Evolutionary conservation across 2,329 filamentous ascomycete species (phyloP).

Genomic region (Colletotrichum endophyticum): DNA sequence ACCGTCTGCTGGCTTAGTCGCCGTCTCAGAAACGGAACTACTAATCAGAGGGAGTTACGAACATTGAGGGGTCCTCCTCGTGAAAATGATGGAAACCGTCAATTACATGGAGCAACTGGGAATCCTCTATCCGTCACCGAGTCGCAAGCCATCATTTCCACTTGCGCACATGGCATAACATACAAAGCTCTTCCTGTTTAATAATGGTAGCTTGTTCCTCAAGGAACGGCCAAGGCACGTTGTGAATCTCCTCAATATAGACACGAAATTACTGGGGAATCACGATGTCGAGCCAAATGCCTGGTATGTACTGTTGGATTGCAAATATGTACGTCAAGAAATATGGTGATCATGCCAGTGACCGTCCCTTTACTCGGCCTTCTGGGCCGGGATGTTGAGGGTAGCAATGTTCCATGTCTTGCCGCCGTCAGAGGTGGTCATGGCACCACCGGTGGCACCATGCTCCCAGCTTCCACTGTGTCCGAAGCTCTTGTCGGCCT

Average conservation of each 20-base stretch:
- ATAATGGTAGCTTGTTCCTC: neutral
- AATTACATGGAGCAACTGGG: neutral
- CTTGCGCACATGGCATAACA: fast-evolving
- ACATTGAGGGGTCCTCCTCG: neutral
- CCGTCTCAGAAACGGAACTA: neutral
- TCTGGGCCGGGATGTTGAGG: neutral
- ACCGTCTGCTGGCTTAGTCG: fast-evolving
- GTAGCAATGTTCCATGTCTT: neutral
- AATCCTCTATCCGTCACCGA: neutral
- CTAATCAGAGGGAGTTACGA: neutral
- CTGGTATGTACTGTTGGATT: neutral
- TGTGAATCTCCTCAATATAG: neutral
- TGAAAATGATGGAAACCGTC: neutral
- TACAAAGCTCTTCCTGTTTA: fast-evolving
- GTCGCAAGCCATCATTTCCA: fast-evolving
- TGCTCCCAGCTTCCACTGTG: neutral
- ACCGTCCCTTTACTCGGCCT: neutral
- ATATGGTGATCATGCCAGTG: neutral
- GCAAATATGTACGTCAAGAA: neutral
- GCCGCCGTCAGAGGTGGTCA: neutral
- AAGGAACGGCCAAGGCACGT: neutral
- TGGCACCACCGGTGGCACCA: neutral
- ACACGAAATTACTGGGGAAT: fast-evolving
- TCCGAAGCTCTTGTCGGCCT: neutral
- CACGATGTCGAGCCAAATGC: neutral